These are phyloP conservation scores for Rubia yunnanensis DNA, from an alignment of 257 asterid species.

Conservation along the genomic window DNA sequence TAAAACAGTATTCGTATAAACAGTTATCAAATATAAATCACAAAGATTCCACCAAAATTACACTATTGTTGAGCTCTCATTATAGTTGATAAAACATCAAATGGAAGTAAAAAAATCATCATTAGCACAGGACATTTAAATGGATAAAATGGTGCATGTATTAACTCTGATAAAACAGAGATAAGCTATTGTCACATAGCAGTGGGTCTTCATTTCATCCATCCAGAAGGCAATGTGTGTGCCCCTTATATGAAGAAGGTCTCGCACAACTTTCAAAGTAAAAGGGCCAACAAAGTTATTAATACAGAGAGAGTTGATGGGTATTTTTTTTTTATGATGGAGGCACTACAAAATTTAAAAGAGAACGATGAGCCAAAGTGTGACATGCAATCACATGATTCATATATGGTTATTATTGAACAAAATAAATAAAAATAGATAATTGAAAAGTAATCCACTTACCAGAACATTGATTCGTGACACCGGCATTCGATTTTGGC, in stretches of 20 bases:
- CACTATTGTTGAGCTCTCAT: neutral
- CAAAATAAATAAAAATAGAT: neutral
- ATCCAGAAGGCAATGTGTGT: conserved; percentile 27
- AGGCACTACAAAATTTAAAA: conserved; percentile 18
- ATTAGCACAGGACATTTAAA: neutral
- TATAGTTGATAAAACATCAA: neutral
- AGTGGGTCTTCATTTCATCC: conserved; percentile 40
- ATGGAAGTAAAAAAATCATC: neutral
- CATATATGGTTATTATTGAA: neutral
- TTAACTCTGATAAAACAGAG: neutral
- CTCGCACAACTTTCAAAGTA: conserved; percentile 35
- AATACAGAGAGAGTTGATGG: conserved; percentile 29
- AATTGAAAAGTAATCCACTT: conserved; percentile 5
- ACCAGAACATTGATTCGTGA: conserved; percentile 29
- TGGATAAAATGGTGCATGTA: neutral
- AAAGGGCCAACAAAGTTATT: conserved; percentile 32
- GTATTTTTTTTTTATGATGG: conserved; percentile 23
- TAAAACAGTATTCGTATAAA: neutral
- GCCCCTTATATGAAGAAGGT: conserved; percentile 27
- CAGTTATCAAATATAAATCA: neutral
- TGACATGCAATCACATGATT: no score
- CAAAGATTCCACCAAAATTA: neutral
- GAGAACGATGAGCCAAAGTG: neutral
- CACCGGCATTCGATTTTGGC: conserved; percentile 10
- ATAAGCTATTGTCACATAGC: conserved; percentile 28